Evolutionary conservation across 345 rosid species (phyloP), one percentile per base, ranked within the genome.

Genomic region (Geranium rotundifolium): DNA sequence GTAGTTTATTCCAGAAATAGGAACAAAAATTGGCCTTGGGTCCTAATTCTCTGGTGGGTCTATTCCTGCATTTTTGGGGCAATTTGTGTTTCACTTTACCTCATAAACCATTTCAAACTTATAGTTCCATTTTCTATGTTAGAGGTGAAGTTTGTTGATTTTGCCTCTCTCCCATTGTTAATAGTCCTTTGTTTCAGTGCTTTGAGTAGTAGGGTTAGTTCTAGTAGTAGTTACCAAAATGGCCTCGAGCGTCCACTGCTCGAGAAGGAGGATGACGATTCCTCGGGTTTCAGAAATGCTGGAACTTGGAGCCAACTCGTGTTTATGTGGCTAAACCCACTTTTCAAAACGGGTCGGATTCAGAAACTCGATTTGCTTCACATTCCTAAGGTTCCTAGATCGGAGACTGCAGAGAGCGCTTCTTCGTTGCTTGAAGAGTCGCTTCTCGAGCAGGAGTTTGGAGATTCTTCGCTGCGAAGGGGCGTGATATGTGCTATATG

Each of bases 321-420:
- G 1, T 85, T 85, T 65, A 60, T 12, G 19, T 85, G 91, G 91
- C 78, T 85, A 14, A 83, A 85, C 69, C 88, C 82, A 1, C 74
- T 82, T 46, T 77, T 86, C 34, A 23, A 31, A 9, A 68, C 12
- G 58, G 89, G 89, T 23, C 60, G 82, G 23, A 55, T 10, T 13
- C 72, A 72, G 67, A 87, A 73, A 39, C 80, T 87, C 8, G 81
- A 82, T 58, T 61, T 79, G 31, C 70, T 41, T 59, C 77, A 84
- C 52, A 67, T 87, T 71, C 88, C 88, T 59, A 19, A 39, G 2
- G 59, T 87, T 58, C 88, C 90, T 9, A 71, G 61, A 18, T 81
- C 90, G 10, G 95, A 87, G 72, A 76, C 79, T 0, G 90, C 95
- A 7, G 64, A 75, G 10, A 37, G 30, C 70, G 84, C 85, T 41